These are phyloP conservation scores for Venturia aucupariae DNA, from an alignment of 2,329 filamentous ascomycete genomes.

Conservation along the genomic window DNA sequence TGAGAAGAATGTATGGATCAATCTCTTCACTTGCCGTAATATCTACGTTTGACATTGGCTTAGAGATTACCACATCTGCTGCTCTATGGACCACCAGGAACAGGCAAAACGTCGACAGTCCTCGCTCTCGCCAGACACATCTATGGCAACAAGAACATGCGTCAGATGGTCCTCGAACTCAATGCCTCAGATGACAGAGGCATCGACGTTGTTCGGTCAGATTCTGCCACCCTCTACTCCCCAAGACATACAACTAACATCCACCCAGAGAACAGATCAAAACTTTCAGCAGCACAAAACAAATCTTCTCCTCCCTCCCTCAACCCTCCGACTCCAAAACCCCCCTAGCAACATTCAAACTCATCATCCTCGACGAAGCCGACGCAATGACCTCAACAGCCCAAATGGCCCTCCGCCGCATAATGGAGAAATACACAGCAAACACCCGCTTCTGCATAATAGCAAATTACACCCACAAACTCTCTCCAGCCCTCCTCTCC, in stretches of 20 bases:
- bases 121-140: conserved; percentile 87
- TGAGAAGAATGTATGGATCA: conserved; percentile 61
- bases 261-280: conserved; percentile 76
- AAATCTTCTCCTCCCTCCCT: conserved; percentile 72
- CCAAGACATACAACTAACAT: background rate
- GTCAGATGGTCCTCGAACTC: conserved; percentile 96
- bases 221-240: background rate
- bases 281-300: conserved; percentile 95
- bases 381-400: conserved; percentile 99
- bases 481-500: conserved; percentile 84
- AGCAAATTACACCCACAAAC: conserved; percentile 97
- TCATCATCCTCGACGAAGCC: conserved; percentile 97
- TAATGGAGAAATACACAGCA: conserved; percentile 99
- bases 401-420: conserved; percentile 91
- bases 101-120: conserved; percentile 94
- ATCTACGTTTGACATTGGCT: conserved; percentile 12
- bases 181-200: conserved; percentile 96
- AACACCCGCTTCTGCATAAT: conserved; percentile 98
- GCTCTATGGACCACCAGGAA: conserved; percentile 92
- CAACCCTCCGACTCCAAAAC: conserved; percentile 36
- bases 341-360: conserved; percentile 66
- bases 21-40: background rate
- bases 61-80: conserved; percentile 85
- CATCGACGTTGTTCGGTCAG: conserved; percentile 78
- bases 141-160: conserved; percentile 84